A percentile compares a stretch with the other conserved stretches of the same genome.
These are phyloP conservation scores for Trichoderma asperellum DNA, from an alignment of 2,329 filamentous ascomycete species.

Conservation along the genomic window DNA sequence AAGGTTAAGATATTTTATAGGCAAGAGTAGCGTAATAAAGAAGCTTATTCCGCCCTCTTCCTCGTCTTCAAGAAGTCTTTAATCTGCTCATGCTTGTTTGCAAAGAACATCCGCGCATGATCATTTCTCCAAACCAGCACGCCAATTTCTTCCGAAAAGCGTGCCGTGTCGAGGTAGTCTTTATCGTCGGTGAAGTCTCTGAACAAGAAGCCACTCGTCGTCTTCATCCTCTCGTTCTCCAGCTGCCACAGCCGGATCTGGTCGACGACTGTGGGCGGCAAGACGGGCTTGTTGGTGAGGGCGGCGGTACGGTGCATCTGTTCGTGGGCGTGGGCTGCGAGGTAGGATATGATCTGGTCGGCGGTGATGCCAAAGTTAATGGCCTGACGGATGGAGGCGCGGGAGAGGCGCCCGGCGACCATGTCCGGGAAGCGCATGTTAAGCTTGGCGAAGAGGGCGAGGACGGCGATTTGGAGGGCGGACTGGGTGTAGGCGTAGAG, in stretches of 20 bases:
- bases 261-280: slow-evolving; percentile 95
- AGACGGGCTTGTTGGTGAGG: slow-evolving; percentile 65
- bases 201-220: slow-evolving; percentile 82
- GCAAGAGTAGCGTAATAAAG: not conserved
- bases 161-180: slow-evolving; percentile 71
- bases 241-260: slow-evolving; percentile 98
- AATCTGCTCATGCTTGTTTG: slow-evolving; percentile 88
- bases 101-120: slow-evolving; percentile 82
- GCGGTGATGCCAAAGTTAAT: slow-evolving; percentile 90
- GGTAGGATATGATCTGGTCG: slow-evolving; percentile 92
- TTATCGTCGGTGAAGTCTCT: slow-evolving; percentile 76
- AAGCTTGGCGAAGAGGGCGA: slow-evolving; percentile 85
- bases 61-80: slow-evolving; percentile 74
- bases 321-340: slow-evolving; percentile 89
- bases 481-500: slow-evolving; percentile 96
- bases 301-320: slow-evolving; percentile 77
- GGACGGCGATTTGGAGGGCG: slow-evolving; percentile 89
- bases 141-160: slow-evolving; percentile 87
- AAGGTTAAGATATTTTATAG: not conserved
- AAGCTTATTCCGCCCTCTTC: slow-evolving; percentile 52
- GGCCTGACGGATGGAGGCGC: slow-evolving; percentile 83
- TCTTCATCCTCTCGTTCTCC: slow-evolving; percentile 91
- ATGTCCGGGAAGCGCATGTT: slow-evolving; percentile 93
- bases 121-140: slow-evolving; percentile 89
- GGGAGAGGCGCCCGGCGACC: slow-evolving; percentile 87